A percentile compares a stretch with the other conserved stretches of the same genome.
These are phyloP conservation scores for Saccharomyces hybrid DNA, from an alignment of 1,139 yeast species.

Conservation along the genomic window DNA sequence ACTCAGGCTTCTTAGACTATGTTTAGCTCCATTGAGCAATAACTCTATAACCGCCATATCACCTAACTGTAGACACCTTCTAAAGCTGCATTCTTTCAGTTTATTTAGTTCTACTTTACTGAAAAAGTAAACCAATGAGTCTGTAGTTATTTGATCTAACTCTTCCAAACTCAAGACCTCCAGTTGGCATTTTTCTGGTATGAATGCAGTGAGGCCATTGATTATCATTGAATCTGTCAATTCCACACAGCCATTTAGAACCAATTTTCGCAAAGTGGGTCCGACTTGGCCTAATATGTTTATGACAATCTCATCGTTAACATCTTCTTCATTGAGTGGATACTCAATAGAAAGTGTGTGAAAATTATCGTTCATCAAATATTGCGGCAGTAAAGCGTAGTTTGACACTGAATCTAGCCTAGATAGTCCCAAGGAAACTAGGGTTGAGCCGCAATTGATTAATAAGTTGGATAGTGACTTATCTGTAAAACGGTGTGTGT, in stretches of 20 bases:
- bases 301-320: conserved; percentile 65
- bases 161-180: conserved; percentile 24
- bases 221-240: conserved; percentile 58
- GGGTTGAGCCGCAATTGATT: conserved; percentile 50
- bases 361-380: conserved; percentile 40
- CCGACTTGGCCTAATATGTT: conserved; percentile 59
- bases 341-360: conserved; percentile 59
- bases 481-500: conserved; percentile 76
- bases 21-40: conserved; percentile 49
- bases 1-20: conserved; percentile 59
- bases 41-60: conserved; percentile 56
- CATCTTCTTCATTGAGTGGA: conserved; percentile 56
- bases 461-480: conserved; percentile 57
- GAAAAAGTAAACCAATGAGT: conserved; percentile 55
- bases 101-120: conserved; percentile 44
- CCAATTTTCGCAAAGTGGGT: conserved; percentile 47
- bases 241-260: conserved; percentile 64
- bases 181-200: conserved; percentile 14
- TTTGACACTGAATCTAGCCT: conserved; percentile 65
- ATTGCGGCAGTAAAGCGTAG: conserved; percentile 60
- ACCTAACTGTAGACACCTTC: conserved; percentile 58
- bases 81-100: conserved; percentile 50
- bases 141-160: conserved; percentile 58
- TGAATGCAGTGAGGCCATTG: conserved; percentile 51
- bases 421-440: conserved; percentile 48